Base-by-base conservation (phyloP, 2,329 filamentous ascomycete species). In the Lomentospora prolificans region DNA sequence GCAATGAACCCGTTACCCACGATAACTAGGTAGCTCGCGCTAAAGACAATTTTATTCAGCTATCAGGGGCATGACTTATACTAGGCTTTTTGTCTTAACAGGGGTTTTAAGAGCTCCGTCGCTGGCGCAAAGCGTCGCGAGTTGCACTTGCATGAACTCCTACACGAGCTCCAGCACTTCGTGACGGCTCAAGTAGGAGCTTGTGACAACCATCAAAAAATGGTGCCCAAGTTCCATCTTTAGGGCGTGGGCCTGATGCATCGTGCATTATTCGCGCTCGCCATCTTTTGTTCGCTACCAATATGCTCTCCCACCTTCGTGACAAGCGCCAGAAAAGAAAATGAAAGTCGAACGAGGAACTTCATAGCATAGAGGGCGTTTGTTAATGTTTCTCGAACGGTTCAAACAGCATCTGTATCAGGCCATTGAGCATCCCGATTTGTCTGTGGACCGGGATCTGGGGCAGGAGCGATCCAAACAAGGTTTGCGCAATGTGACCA, bases 341-440 rank as follows among this genome's bases (percentile, higher is more conserved):
- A n/a, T n/a, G n/a, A n/a, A n/a, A n/a, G n/a, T n/a, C n/a, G n/a
- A 12, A 33, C 30, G 30, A 33, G 30, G 12, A 33, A 33, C 30
- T 7, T 6, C 30, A 33, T 33, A 33, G 6, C 7, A 33, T 7
- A 12, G 12, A 12, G 22, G 6, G 41, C 41, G 30, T 30, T 48
- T 48, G 22, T 25, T 27, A 48, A 22, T 48, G 44, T 48, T 48
- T 48, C 44, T 48, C 44, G 17, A 10, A 48, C 44, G 44, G 44
- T 48, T 48, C 44, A 48, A 48, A 48, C 44, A 48, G 44, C 44
- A 48, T 48, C 44, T 48, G 44, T 48, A 48, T 48, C 44, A 48
- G 44, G 17, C 7, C 17, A 22, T 48, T 6, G 22, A 19, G 4
- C 22, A 17, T 22, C 44, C 17, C 22, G 30, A 33, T 33, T 33